Evolutionary conservation across 2,329 filamentous ascomycete genomes (phyloP).

Genomic region (Xylariomycetidae sp.): DNA sequence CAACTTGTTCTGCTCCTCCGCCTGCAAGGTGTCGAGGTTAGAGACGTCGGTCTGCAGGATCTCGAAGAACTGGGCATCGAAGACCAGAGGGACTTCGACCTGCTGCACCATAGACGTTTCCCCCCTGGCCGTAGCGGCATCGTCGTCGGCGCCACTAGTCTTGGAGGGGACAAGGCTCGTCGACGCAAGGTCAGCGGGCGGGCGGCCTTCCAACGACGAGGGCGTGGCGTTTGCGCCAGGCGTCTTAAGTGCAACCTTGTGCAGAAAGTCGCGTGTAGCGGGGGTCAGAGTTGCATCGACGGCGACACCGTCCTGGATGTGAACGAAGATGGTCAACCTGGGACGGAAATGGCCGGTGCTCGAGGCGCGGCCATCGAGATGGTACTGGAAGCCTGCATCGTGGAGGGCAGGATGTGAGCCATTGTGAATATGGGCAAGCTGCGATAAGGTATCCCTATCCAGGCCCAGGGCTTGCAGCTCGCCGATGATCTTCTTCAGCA

Average conservation of each 20-base stretch:
- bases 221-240: background rate
- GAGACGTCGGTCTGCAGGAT: constrained; percentile 66
- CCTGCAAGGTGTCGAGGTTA: constrained; percentile 62
- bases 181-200: background rate
- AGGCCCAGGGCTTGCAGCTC: constrained; percentile 69
- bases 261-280: constrained; percentile 57
- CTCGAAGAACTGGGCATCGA: constrained; percentile 75
- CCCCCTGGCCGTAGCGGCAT: background rate
- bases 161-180: background rate
- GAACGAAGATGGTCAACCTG: constrained; percentile 63
- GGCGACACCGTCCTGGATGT: constrained; percentile 59
- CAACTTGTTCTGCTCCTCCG: constrained; percentile 58
- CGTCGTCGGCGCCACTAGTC: too few relatives aligned
- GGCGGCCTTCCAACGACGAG: background rate
- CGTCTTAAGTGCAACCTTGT: constrained; percentile 46
- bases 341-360: constrained; percentile 51
- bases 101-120: constrained; percentile 21
- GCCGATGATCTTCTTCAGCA: constrained; percentile 70
- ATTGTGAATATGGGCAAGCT: constrained; percentile 50
- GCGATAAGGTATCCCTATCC: constrained; percentile 62
- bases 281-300: constrained; percentile 63
- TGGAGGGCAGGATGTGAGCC: constrained; percentile 34
- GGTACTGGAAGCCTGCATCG: constrained; percentile 42
- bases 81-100: constrained; percentile 71
- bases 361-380: constrained; percentile 42